A percentile compares a stretch with the other conserved stretches of the same genome.
phyloP scores from a whole-genome alignment of 1,139 yeast species.

The Yamadazyma buinensis region DNA sequence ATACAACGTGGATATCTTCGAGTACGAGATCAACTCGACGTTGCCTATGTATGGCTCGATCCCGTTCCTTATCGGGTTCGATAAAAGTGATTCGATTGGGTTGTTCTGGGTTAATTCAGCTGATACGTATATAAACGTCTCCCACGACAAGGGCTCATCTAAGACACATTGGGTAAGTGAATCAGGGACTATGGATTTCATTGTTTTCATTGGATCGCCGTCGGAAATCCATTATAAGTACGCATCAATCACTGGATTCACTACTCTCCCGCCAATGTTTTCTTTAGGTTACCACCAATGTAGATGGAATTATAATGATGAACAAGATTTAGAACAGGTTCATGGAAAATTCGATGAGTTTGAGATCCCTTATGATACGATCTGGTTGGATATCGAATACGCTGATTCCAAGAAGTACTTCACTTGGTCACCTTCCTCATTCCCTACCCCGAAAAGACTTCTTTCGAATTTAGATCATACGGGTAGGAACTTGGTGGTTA shows the following conservation, averaged over 20 bases:
- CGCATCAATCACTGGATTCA: constrained; percentile 71
- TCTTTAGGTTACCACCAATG: constrained; percentile 93
- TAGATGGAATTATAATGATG: constrained; percentile 94
- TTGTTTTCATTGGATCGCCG: constrained; percentile 59
- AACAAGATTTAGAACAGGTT: constrained; percentile 74
- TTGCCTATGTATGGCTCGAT: constrained; percentile 94
- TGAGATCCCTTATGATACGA: constrained; percentile 82
- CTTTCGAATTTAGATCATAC: constrained; percentile 59
- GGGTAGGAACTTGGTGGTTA: constrained; percentile 77
- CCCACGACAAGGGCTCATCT: constrained; percentile 24
- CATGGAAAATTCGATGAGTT: constrained; percentile 65
- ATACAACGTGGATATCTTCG: constrained; percentile 91
- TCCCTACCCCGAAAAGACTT: constrained; percentile 74
- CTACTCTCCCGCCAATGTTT: constrained; percentile 73
- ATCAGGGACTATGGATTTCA: constrained; percentile 74
- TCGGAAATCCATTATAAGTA: constrained; percentile 56
- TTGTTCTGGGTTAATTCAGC: constrained; percentile 92
- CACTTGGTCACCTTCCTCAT: constrained; percentile 74
- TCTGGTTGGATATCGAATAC: constrained; percentile 95
- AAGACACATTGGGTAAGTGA: constrained; percentile 93
- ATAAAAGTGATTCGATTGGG: constrained; percentile 60
- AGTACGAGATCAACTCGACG: constrained; percentile 76
- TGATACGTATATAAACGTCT: constrained; percentile 83
- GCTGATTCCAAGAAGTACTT: constrained; percentile 83
- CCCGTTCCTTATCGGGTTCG: constrained; percentile 77